phyloP scores from a whole-genome alignment of 179 eudicot species.

The Beta macrorhiza region DNA sequence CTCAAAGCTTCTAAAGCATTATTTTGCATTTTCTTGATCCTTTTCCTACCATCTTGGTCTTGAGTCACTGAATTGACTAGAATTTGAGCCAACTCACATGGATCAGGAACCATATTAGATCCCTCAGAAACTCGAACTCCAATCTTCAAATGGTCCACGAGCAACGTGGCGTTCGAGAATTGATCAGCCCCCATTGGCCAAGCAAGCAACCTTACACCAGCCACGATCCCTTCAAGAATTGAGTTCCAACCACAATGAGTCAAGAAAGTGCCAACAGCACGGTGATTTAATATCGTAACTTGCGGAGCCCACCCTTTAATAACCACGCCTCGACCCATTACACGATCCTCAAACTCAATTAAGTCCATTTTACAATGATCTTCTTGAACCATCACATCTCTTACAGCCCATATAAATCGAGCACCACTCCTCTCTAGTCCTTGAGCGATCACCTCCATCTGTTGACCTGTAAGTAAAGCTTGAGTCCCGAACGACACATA shows the following conservation, averaged over 20 bases:
- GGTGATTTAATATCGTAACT: conserved; percentile 43
- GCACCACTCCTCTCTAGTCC: conserved; percentile 54
- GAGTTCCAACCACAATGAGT: conserved; percentile 80
- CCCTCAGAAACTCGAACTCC: conserved; percentile 54
- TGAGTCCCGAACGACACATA: conserved; percentile 78
- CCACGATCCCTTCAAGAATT: conserved; percentile 43
- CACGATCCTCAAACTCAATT: conserved; percentile 42
- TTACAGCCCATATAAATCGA: conserved; percentile 44
- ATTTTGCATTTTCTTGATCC: conserved; percentile 35
- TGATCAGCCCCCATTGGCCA: conserved; percentile 80
- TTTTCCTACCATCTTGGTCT: conserved; percentile 19
- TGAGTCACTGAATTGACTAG: conserved; percentile 29
- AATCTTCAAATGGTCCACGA: conserved; percentile 49
- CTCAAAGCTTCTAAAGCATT: conserved; percentile 41
- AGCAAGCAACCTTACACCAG: conserved; percentile 49
- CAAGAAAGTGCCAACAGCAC: conserved; percentile 47
- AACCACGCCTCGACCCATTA: conserved; percentile 39
- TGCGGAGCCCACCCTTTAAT: conserved; percentile 66
- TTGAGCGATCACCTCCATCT: conserved; percentile 40
- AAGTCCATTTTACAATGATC: conserved; percentile 32
- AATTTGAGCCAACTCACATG: conserved; percentile 37
- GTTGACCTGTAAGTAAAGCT: conserved; percentile 35
- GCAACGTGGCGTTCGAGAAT: conserved; percentile 41
- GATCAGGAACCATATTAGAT: conserved; percentile 28
- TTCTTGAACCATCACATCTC: conserved; percentile 10